Evolutionary conservation across 23 red algal species (phyloP).

Genomic region (Gracilaria gracilis): DNA sequence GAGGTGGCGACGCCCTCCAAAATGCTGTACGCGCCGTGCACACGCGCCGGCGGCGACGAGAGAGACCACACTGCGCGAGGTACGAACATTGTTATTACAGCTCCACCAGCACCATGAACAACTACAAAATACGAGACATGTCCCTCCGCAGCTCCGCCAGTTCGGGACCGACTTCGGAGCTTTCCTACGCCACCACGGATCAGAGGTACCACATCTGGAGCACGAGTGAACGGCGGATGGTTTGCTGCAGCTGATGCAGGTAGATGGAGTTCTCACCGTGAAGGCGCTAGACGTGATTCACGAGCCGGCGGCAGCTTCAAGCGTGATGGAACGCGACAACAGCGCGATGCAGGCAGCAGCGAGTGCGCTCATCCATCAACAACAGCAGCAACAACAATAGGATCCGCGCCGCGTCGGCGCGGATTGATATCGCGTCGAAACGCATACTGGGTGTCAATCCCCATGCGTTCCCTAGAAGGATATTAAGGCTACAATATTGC

Average conservation of each 20-base stretch:
- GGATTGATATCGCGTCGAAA: neutral
- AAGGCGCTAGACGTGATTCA: neutral
- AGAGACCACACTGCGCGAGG: neutral
- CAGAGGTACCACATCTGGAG: neutral
- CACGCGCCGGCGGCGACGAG: neutral
- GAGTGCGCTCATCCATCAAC: neutral
- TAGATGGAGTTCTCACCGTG: neutral
- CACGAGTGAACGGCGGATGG: too few relatives aligned
- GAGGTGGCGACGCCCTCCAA: neutral
- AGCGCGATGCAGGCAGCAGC: neutral
- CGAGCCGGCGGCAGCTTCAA: neutral
- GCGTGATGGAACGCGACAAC: neutral
- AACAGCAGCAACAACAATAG: too few relatives aligned
- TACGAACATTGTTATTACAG: neutral
- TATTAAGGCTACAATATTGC: too few relatives aligned
- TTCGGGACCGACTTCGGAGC: neutral
- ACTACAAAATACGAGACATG: neutral
- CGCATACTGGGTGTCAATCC: constrained; percentile 2
- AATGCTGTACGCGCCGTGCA: neutral
- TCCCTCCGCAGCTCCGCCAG: neutral
- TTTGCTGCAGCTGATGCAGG: neutral
- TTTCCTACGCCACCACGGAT: neutral
- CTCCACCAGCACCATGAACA: neutral
- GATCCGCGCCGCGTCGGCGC: neutral
- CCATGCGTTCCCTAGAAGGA: too few relatives aligned